Base-by-base conservation (phyloP, 305 asterid species). In the Solanum hybrid region DNA sequence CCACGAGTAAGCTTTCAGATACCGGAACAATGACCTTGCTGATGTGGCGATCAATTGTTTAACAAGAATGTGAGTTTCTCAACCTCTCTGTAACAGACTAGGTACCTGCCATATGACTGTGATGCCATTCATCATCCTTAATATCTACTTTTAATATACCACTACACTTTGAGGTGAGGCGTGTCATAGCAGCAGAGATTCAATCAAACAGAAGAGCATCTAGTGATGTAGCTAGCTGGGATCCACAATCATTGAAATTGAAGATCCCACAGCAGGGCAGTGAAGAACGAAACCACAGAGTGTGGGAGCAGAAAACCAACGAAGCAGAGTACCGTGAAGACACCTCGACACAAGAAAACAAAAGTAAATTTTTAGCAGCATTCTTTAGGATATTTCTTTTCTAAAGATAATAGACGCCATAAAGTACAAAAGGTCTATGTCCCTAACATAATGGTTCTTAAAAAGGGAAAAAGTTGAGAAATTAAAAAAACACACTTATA, bases 251-350 rank as follows among this genome's bases (percentile, higher is more conserved):
- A 91, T 92, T 93, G 93, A 90, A 96, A 96, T 96, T 95, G 97
- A 95, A 95, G 98, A 96, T 97, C 96, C 95, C 96, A 92, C 95
- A 94, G 96, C 87, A 83, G 94, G 93, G 91, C 93, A 92, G 97
- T 87, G 92, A 95, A 94, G 98, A 93, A 94, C 91, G 94, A 94
- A 96, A 95, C 97, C 97, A 93, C 94, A 92, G 92, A 89, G 98
- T 91, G 98, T 92, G 95, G 98, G 95, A 92, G 96, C 93, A 95
- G 97, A 95, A 94, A 94, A 95, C 96, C 97, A 95, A 95, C 94
- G 99, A 95, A 91, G 99, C 97, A 95, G 98, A 95, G 98, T 83
- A 96, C 94, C 98, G 93, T 89, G 98, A 90, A 91, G 94, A 96
- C 93, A 97, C 98, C 99, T 97, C 98, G 94, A 94, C 95, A 96